Conservation (phyloP, 352 stramenopile species). For the Pythium plurisporium region DNA sequence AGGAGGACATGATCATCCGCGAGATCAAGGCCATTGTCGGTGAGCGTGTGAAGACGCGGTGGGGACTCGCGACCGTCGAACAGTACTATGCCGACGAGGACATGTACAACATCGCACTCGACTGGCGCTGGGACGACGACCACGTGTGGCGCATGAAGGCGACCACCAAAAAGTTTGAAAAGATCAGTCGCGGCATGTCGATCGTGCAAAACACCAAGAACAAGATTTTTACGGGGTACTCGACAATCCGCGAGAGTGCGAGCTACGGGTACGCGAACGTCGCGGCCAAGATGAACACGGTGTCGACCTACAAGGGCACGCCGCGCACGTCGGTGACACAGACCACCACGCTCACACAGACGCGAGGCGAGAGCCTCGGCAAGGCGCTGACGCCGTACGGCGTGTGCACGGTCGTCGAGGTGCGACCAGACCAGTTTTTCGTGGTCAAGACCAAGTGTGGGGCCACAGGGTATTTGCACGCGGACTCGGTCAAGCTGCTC, state of each 20-base stretch:
- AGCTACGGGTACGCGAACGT: slow-evolving; percentile 46
- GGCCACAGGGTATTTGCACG: slow-evolving; percentile 27
- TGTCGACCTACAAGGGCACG: slow-evolving; percentile 22
- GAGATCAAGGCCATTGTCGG: slow-evolving; percentile 84
- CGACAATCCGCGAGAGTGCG: slow-evolving; percentile 57
- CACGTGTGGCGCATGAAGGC: slow-evolving; percentile 88
- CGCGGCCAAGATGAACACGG: slow-evolving; percentile 51
- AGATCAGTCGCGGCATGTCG: slow-evolving; percentile 50
- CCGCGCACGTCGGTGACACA: neutral
- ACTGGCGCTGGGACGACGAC: slow-evolving; percentile 87
- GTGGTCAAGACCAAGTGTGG: slow-evolving; percentile 28
- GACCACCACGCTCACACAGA: neutral
- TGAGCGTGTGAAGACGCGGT: slow-evolving; percentile 79
- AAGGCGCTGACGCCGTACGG: slow-evolving; percentile 30
- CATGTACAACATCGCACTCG: slow-evolving; percentile 85
- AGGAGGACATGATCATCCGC: slow-evolving; percentile 58
- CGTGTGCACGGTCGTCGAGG: slow-evolving; percentile 24
- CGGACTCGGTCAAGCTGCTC: slow-evolving; percentile 26
- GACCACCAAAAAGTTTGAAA: slow-evolving; percentile 88
- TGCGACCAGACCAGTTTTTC: slow-evolving; percentile 25
- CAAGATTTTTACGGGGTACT: slow-evolving; percentile 73
- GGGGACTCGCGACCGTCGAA: slow-evolving; percentile 80
- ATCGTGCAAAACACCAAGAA: slow-evolving; percentile 83
- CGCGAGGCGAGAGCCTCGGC: slow-evolving; percentile 11
- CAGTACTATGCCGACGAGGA: slow-evolving; percentile 85